Evolutionary conservation across 805 yeast species (phyloP).

Genomic region (Saccharomycopsis capsularis): DNA sequence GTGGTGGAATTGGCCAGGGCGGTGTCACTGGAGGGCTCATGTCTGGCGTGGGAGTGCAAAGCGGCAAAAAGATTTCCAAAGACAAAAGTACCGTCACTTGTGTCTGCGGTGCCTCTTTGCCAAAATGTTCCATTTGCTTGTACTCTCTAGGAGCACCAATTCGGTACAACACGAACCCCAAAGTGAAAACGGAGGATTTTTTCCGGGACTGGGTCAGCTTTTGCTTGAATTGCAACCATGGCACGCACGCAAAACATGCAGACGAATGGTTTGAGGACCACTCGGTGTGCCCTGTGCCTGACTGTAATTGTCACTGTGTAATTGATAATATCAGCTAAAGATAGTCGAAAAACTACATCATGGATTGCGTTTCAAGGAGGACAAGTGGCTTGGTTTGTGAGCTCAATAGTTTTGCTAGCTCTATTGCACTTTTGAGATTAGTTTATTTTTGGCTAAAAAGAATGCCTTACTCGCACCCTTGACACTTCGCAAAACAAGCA

Average conservation of each 20-base stretch:
- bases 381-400: too few species aligned
- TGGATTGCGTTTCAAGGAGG: too few species aligned
- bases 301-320: slow-evolving; percentile 71
- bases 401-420: too few species aligned
- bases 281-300: slow-evolving; percentile 88
- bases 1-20: neutral
- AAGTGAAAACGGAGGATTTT: slow-evolving; percentile 24
- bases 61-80: neutral
- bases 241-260: slow-evolving; percentile 92
- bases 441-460: too few species aligned
- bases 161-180: slow-evolving; percentile 28
- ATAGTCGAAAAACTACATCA: neutral
- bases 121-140: slow-evolving; percentile 85
- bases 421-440: too few species aligned
- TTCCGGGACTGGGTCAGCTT: slow-evolving; percentile 85
- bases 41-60: neutral
- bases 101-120: slow-evolving; percentile 73
- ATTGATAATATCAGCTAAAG: neutral
- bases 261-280: slow-evolving; percentile 92
- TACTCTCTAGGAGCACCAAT: slow-evolving; percentile 64
- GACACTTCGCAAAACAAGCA: too few species aligned
- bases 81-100: slow-evolving; percentile 20
- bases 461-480: too few species aligned
- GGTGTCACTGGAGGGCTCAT: slow-evolving; percentile 1
- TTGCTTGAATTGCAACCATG: slow-evolving; percentile 87